Base-by-base conservation (phyloP, 495 filamentous ascomycete species). In the Aspergillus haitiensis region DNA sequence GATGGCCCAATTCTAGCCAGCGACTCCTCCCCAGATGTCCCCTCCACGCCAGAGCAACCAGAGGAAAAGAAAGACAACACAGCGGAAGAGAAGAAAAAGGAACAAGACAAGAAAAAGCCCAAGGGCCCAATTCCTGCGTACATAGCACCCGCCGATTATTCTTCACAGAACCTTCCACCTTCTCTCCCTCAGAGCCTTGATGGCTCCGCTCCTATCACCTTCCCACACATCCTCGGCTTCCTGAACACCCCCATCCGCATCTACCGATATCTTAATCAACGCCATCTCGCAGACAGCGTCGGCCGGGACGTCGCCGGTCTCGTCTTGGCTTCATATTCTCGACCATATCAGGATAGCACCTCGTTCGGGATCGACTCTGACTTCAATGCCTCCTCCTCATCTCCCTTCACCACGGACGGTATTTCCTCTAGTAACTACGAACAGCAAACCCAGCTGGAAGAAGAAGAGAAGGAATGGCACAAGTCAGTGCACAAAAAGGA, bases 151-250 rank as follows among this genome's bases (percentile, higher is more conserved):
- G 69, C 77, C 66, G 85, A 86, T 62, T 97, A 98, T 70, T 60
- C 83, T 11, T 74, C 82, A 56, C 82, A 86, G 37, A 34, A 72
- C 36, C 81, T 88, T 34, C 84, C 92, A 1, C 65, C 80, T 18
- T 70, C 78, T 18, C 75, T 88, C 32, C 93, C 92, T 3, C 63
- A 74, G 27, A 75, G 84, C 4, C 72, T 88, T 53, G 76, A 78
- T 35, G 92, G 91, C 36, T 86, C 87, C 13, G 75, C 80, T n/a
- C 81, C 88, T 7, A 81, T 99, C 45, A 75, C 80, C 40, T 87
- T 96, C 72, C 94, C 94, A 0, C 92, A 97, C 68, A 82, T 98
- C 51, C 88, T 99, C 32, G 94, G 94, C 59, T 95, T 99, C 78
- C 74, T 92, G 49, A 93, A 95, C 74, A 97, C 92, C 0, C 91